Evolutionary conservation across 352 stramenopile species (phyloP), one percentile per base, ranked within the genome.

Genomic region (Globisporangium heterothallicum): DNA sequence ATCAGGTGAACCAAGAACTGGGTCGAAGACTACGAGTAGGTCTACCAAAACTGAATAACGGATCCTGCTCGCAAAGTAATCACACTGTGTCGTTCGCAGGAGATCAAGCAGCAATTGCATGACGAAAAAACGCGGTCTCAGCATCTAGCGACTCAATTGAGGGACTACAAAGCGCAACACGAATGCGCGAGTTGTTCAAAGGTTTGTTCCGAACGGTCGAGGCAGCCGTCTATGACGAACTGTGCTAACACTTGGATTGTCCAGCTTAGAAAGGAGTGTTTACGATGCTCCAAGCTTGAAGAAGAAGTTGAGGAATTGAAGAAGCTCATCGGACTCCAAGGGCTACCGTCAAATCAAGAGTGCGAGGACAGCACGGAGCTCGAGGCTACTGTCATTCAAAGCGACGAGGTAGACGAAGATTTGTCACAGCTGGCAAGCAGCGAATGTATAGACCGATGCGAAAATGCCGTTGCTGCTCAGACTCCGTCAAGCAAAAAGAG

Each of bases 1-100:
- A 7, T 1, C 56, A 89, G 78, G 78, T 89, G n/a, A 89, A 89
- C 27, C 72, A 87, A 48, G 78, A 89, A 53, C 70, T 89, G 1
- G 78, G 73, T 18, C 66, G 78, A 7, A 64, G 78, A 16, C 64
- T 89, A 42, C 66, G 72, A 34, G 78, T 89, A 68, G 38, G 73
- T 57, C 12, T 24, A 19, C 42, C 3, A 21, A 13, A 22, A 38
- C n/a, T n/a, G n/a, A n/a, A 19, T n/a, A 13, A 25, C 22, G 19
- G 16, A 16, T 18, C 22, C 34, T 42, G 27, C 19, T n/a, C n/a
- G n/a, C n/a, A 5, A 13, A 34, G 7, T 21, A 29, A 4, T 6
- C 30, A 13, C 30, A 3, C 16, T 3, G 9, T 36, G 30, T 36
- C 8, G 32, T 40, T 1, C 9, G 6, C 30, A 86, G 76, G 69